phyloP scores from a whole-genome alignment of 805 yeast genomes.

The Starmera dryadoides region DNA sequence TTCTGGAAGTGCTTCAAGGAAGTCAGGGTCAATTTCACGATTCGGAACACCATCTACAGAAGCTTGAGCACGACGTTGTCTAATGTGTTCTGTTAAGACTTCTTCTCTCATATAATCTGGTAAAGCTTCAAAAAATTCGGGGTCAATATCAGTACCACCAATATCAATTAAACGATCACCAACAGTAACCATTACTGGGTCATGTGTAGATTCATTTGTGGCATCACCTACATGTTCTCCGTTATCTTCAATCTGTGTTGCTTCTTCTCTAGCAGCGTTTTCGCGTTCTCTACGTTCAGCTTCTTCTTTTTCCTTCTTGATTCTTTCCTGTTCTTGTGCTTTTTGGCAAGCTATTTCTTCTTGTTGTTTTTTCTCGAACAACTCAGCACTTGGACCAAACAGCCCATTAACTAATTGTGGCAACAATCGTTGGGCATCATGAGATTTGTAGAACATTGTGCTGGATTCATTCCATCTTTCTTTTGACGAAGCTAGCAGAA shows the following conservation, averaged over 20 bases:
- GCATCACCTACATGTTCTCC: conserved; percentile 12
- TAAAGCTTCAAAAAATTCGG: conserved; percentile 79
- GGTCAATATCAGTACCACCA: conserved; percentile 86
- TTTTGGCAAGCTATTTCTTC: conserved; percentile 19
- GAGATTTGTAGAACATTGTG: conserved; percentile 38
- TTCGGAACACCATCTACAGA: conserved; percentile 33
- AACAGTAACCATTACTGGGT: conserved; percentile 63
- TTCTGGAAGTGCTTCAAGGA: conserved; percentile 74
- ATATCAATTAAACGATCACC: conserved; percentile 79
- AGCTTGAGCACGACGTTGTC: conserved; percentile 64
- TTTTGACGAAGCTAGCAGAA: conserved; percentile 35
- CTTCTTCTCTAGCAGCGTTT: conserved; percentile 22
- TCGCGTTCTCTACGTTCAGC: conserved; percentile 17
- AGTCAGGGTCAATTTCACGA: conserved; percentile 72
- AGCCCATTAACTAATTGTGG: conserved; percentile 40
- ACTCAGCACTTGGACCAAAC: conserved; percentile 39
- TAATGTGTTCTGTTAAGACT: conserved; percentile 76
- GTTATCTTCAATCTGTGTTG: conserved; percentile 11
- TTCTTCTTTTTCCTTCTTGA: conserved; percentile 23
- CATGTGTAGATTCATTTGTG: conserved; percentile 13
- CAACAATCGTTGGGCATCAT: conserved; percentile 27
- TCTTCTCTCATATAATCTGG: conserved; percentile 94
- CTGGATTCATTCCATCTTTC: conserved; percentile 65
- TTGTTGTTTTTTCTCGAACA: conserved; percentile 23
- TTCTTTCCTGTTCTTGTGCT: conserved; percentile 21